Evolutionary conservation across 148 eudicot genomes (phyloP), one percentile per base, ranked within the genome.

Genomic region (Vaccinium myrtillus): DNA sequence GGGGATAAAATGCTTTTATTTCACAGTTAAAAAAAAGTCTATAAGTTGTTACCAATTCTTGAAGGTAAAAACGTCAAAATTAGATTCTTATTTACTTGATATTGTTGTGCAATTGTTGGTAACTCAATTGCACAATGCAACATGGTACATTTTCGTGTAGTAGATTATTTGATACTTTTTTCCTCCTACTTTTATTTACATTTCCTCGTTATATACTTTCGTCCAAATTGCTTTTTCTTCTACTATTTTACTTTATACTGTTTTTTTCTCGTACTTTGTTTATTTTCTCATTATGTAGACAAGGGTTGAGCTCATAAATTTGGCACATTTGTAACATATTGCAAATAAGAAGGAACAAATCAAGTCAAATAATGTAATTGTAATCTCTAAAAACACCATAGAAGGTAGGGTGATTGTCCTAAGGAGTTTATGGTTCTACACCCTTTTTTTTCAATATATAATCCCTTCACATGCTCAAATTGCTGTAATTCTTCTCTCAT

Each of bases 401-500:
- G 6, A 10, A 48, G 43, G 21, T 53, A 2, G 13, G 56, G 16
- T 50, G 43, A 78, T 69, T 23, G 32, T 39, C n/a, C 16, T 15
- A 10, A 3, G n/a, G n/a, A 55, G n/a, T 36, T 23, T 43, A 55
- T 65, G 55, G 43, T 81, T 49, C 49, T 48, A n/a, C 75, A 61
- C 36, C 16, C 16, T 56, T 63, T 23, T 14, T 39, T 43, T 65
- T 48, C 7, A n/a, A n/a, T n/a, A 63, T 48, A 55, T 3, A 48
- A 13, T 7, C 43, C 46, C 19, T 67, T n/a, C 18, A 3, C 51
- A 43, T 48, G 2, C 83, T 36, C 46, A 46, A 61, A 59, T 36
- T 36, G 83, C 36, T 46, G 69, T 56, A 79, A 61, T 80, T 63
- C 53, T 63, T 43, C 10, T 43, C 82, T 27, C 36, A 63, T 63